Evolutionary conservation across 371 early-diverging fungal species (phyloP), one percentile per base, ranked within the genome.

Genomic region (Syncephalastrum contaminatum): DNA sequence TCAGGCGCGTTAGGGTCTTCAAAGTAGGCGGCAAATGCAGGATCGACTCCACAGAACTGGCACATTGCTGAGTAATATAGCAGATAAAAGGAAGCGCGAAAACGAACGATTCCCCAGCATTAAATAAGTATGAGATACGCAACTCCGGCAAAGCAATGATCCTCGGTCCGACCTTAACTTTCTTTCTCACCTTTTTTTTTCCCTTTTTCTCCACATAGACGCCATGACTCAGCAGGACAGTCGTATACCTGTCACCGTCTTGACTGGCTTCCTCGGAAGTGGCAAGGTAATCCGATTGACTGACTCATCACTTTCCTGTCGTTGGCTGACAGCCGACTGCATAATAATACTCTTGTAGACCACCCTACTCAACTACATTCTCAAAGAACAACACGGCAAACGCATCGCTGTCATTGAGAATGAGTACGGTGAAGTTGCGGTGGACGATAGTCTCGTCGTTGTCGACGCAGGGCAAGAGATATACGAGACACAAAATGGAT

Each of bases 361-460:
- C 6, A 72, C 73, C 12, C 43, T 73, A 4, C 43, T 73, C 15
- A 73, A 73, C 43, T 56, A 69, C 42, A 73, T 73, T 21, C 53
- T 73, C 5, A 54, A 61, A 41, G 65, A 41, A 7, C 54, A 59
- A 4, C 74, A 72, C 53, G 69, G 69, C 40, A 67, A 64, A 16
- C 53, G 48, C 12, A 48, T 71, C 2, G 74, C 74, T 18, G 74
- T 73, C 8, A 73, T 72, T 41, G 72, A 72, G 48, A 73, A 73
- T 27, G 72, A 73, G 45, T 73, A 66, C 58, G 74, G 69, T 6
- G 72, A 70, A 52, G 63, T 71, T 3, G 67, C 64, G 0, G 61
- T 71, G 0, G 73, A 71, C 49, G 69, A 63, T 27, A 66, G 49
- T 5, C 57, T 71, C 19, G 58, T 68, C 3, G 51, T 63, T 15